These are phyloP conservation scores for Thielaviopsis euricoi DNA, from an alignment of 2,329 filamentous ascomycete species.

Conservation along the genomic window DNA sequence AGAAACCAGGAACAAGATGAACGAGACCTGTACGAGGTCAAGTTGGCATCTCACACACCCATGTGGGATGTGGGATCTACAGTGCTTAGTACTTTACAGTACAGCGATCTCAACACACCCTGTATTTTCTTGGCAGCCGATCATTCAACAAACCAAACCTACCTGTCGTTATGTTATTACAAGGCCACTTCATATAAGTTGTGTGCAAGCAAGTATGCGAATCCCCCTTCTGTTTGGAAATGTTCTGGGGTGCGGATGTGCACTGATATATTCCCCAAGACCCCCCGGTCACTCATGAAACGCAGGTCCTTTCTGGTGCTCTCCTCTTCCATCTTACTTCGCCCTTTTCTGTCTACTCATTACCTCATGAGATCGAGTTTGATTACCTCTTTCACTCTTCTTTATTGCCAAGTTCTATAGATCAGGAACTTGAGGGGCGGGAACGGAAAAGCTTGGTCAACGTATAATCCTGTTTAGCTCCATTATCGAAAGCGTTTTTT, in stretches of 20 bases:
- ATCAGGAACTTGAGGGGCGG: too few species aligned
- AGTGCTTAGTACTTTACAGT: too few species aligned
- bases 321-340: background rate
- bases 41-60: background rate
- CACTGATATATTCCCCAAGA: background rate
- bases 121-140: background rate
- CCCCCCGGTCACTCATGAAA: background rate
- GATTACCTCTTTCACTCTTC: background rate
- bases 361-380: background rate
- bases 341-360: background rate
- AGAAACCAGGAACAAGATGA: background rate
- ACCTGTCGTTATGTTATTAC: too few species aligned
- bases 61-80: background rate
- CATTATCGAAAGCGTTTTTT: too few species aligned
- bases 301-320: background rate
- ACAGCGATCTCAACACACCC: background rate
- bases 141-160: too few species aligned
- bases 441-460: too few species aligned
- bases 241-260: background rate
- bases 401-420: too few species aligned
- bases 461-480: too few species aligned
- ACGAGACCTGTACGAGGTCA: background rate
- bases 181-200: too few species aligned
- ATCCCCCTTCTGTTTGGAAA: background rate
- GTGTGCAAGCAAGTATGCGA: too few species aligned